Evolutionary conservation across 2,329 filamentous ascomycete species (phyloP), one percentile per base, ranked within the genome.

Genomic region (Orbilia javanica): DNA sequence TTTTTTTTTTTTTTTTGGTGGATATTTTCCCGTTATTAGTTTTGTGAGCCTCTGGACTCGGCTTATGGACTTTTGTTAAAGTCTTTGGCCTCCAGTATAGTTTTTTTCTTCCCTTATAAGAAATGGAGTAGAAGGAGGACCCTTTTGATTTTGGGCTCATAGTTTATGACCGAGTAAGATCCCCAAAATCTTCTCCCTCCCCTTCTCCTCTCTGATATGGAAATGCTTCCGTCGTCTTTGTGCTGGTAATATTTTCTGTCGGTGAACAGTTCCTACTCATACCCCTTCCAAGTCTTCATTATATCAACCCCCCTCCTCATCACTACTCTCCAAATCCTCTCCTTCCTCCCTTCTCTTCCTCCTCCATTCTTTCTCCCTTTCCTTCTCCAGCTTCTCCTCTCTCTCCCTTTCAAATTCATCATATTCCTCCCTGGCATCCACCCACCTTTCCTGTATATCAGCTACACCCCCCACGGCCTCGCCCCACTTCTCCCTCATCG

Each of bases 361-460:
- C 78, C 22, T 77, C 71, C 78, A 80, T 67, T 77, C 72, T 36
- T 63, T 71, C 65, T 63, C 81, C 80, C 46, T 81, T 81, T 20
- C 81, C 80, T 39, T 80, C 81, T 60, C 71, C 73, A 80, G 83
- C 31, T 84, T 83, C 39, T 84, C 82, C 60, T 86, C 83, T 64
- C 84, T 84, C 67, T 85, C 84, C 81, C 88, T 90, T 84, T 96
- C 92, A 81, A 92, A 85, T 81, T 91, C 90, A 84, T 99, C 96
- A 82, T 93, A 93, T 80, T 92, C 93, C 15, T 94, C 94, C 83
- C 94, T 96, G 46, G 91, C 88, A 84, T 98, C 95, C 34, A 99
- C 86, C 96, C 96, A 99, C 79, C 96, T 88, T 85, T 99, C 96
- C 85, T 99, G 96, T 79, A 98, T 91, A 84, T 99, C 95, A 76